phyloP scores from a whole-genome alignment of 2,329 filamentous ascomycete species.

The Diplodia sapinea region DNA sequence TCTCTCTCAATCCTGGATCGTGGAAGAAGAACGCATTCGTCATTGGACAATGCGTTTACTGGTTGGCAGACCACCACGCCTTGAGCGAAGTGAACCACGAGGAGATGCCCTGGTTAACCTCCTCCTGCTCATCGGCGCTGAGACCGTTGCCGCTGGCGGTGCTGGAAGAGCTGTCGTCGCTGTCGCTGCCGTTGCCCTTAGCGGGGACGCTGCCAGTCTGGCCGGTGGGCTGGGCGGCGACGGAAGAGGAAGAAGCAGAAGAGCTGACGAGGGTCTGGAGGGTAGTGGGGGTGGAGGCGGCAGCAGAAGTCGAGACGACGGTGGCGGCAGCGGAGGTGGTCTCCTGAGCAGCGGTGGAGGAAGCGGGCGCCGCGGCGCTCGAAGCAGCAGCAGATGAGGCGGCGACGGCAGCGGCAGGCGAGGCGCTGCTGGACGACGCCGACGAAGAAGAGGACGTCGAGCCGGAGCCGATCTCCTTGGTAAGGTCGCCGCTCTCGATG shows the following conservation, averaged over 20 bases:
- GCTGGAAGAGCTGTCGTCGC: neutral
- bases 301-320: conserved; percentile 4
- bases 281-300: conserved; percentile 10
- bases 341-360: conserved; percentile 6
- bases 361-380: conserved; percentile 1
- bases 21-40: neutral
- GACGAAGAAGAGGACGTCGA: neutral
- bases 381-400: neutral
- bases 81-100: conserved; percentile 4
- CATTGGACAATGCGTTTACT: neutral
- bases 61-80: conserved; percentile 4
- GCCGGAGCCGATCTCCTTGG: conserved; percentile 34
- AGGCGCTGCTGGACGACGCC: neutral
- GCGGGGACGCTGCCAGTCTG: conserved; percentile 23
- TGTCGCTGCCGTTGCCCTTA: neutral
- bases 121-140: conserved; percentile 14
- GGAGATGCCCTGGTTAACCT: conserved; percentile 15
- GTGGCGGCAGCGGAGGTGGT: conserved; percentile 5
- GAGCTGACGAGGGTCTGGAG: conserved; percentile 13
- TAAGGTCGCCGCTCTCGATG: conserved; percentile 63
- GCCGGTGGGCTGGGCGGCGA: conserved; percentile 17
- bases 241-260: neutral
- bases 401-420: conserved; percentile 8
- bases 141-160: conserved; percentile 13
- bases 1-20: neutral